A percentile compares a stretch with the other conserved stretches of the same genome.
Evolutionary conservation across 108 stramenopile species (phyloP).

Genomic region (Conticribra guillardii): DNA sequence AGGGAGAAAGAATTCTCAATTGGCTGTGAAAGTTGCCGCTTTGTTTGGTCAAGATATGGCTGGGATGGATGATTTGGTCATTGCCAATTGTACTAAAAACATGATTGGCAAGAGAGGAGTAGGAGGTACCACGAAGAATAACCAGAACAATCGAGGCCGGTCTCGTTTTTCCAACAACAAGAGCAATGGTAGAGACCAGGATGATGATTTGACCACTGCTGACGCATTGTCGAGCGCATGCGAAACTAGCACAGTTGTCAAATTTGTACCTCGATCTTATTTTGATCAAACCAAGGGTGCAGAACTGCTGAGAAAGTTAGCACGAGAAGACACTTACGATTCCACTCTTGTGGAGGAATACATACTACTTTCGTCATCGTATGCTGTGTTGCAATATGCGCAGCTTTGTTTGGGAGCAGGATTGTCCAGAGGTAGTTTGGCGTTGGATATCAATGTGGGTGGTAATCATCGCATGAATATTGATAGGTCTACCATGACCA

Average conservation of each 20-base stretch:
- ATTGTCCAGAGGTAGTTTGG: slow-evolving; percentile 58
- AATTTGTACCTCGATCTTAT: slow-evolving; percentile 82
- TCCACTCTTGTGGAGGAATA: slow-evolving; percentile 81
- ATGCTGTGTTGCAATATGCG: slow-evolving; percentile 85
- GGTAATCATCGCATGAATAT: slow-evolving; percentile 86
- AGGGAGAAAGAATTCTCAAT: slow-evolving; percentile 70
- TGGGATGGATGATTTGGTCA: too few relatives aligned
- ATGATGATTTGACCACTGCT: slow-evolving; percentile 18
- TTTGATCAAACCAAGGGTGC: slow-evolving; percentile 92
- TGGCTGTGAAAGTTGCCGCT: slow-evolving; percentile 70
- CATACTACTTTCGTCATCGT: slow-evolving; percentile 77
- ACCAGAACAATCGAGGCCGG: too few relatives aligned
- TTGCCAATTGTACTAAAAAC: too few relatives aligned
- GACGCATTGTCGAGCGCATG: slow-evolving; percentile 6
- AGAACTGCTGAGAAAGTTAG: slow-evolving; percentile 68
- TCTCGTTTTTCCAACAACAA: too few relatives aligned
- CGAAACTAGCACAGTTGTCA: slow-evolving; percentile 65
- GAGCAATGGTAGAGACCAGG: slow-evolving; percentile 1
- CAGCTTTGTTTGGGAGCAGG: slow-evolving; percentile 72
- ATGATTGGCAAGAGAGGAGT: too few relatives aligned
- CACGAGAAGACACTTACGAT: slow-evolving; percentile 78
- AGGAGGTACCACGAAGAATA: too few relatives aligned
- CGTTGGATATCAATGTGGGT: slow-evolving; percentile 66
- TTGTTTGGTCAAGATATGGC: slow-evolving; percentile 36
- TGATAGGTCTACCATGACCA: slow-evolving; percentile 75